phyloP scores from a whole-genome alignment of 768 basidiomycete genomes.

The Termitomyces sp. region DNA sequence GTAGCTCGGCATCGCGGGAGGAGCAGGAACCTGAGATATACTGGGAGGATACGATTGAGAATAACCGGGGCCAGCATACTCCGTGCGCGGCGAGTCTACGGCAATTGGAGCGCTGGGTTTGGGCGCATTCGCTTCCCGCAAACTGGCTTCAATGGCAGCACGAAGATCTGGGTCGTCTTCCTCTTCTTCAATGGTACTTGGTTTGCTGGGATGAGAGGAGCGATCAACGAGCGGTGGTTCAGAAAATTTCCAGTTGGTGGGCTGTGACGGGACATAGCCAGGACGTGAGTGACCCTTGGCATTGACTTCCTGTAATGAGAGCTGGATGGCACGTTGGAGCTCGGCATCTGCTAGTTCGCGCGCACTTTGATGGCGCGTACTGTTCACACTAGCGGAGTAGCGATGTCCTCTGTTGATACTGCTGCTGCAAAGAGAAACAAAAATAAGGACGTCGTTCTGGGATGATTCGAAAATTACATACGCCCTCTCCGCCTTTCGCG shows the following conservation, averaged over 20 bases:
- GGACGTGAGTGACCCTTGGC: constrained; percentile 46
- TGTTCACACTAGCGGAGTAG: constrained; percentile 52
- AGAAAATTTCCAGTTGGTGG: constrained; percentile 55
- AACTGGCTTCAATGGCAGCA: constrained; percentile 93
- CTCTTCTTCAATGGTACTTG: constrained; percentile 42
- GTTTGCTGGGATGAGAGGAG: constrained; percentile 35
- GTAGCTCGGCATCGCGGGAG: constrained; percentile 64
- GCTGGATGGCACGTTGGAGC: constrained; percentile 88
- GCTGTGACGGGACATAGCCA: constrained; percentile 70
- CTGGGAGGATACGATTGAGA: constrained; percentile 43
- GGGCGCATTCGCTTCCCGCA: constrained; percentile 80
- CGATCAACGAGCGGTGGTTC: constrained; percentile 71
- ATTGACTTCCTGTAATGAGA: constrained; percentile 79
- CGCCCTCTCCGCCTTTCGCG: constrained; percentile 58
- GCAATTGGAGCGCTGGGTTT: constrained; percentile 75
- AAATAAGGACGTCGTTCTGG: background rate
- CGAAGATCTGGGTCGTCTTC: constrained; percentile 91
- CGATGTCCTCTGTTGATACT: constrained; percentile 47
- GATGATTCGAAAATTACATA: constrained; percentile 25
- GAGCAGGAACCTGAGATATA: constrained; percentile 34
- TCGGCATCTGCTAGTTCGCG: constrained; percentile 79
- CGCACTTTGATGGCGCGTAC: constrained; percentile 49
- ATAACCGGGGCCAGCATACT: constrained; percentile 37
- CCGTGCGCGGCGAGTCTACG: constrained; percentile 46
- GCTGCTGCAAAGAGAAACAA: constrained; percentile 1